Evolutionary conservation across 306 rosid genomes (phyloP).

Genomic region (Cercis canadensis): DNA sequence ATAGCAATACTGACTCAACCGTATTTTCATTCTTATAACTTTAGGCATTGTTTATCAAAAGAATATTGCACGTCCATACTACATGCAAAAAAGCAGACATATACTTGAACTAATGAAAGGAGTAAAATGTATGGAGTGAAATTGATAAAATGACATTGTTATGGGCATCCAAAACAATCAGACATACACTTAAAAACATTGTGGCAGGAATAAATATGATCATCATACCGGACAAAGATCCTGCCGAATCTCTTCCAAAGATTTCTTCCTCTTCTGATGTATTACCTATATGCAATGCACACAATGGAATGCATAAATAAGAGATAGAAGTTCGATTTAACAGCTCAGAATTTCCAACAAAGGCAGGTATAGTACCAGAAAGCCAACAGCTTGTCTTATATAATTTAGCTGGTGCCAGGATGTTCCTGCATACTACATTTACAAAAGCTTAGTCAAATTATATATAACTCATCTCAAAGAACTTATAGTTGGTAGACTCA

Average conservation of each 20-base stretch:
- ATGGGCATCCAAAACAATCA: background rate
- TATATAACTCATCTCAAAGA: conserved; percentile 13
- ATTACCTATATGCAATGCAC: conserved; percentile 67
- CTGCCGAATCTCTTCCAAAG: conserved; percentile 82
- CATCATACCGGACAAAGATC: conserved; percentile 95
- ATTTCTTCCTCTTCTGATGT: conserved; percentile 96
- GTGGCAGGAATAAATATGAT: conserved; percentile 3
- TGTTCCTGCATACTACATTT: conserved; percentile 91
- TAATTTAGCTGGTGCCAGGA: conserved; percentile 97
- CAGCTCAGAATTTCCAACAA: conserved; percentile 9
- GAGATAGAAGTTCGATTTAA: conserved; percentile 15
- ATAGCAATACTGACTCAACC: conserved; percentile 14
- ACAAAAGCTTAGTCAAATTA: conserved; percentile 34
- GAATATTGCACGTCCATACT: conserved; percentile 5
- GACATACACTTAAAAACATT: too few relatives aligned
- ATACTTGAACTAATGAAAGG: background rate
- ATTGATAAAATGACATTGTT: too few relatives aligned
- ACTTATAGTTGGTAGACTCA: conserved; percentile 14
- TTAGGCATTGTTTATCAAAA: conserved; percentile 13
- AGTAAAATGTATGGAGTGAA: conserved; percentile 1
- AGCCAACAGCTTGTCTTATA: conserved; percentile 96
- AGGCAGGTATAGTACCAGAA: conserved; percentile 70
- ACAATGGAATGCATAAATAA: conserved; percentile 36
- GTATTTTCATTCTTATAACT: conserved; percentile 19
- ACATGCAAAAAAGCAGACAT: conserved; percentile 3